These are phyloP conservation scores for Zygotorulaspora chibaensis DNA, from an alignment of 805 yeast genomes.

Conservation along the genomic window DNA sequence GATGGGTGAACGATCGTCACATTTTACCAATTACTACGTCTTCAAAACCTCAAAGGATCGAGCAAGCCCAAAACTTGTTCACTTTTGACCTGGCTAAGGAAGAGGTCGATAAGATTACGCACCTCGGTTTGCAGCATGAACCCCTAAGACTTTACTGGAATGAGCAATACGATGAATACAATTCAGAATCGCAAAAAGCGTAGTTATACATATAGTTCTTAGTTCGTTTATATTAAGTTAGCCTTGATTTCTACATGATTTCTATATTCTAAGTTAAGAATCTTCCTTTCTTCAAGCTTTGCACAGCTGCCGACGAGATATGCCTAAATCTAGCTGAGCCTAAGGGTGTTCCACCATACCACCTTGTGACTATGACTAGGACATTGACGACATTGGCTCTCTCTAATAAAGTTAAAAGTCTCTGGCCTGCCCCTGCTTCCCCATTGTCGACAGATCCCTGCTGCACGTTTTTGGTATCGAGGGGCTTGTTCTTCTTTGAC, in stretches of 20 bases:
- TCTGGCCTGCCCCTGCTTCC: conserved; percentile 68
- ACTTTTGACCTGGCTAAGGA: conserved; percentile 48
- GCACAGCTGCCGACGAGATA: conserved; percentile 53
- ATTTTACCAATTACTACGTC: conserved; percentile 75
- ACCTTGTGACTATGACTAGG: conserved; percentile 65
- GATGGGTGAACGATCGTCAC: conserved; percentile 66
- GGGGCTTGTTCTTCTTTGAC: conserved; percentile 4
- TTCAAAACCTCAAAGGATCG: conserved; percentile 51
- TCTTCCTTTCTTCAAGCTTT: conserved; percentile 43
- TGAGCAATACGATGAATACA: conserved; percentile 22
- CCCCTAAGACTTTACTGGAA: conserved; percentile 37
- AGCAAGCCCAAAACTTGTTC: conserved; percentile 52
- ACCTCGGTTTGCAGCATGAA: conserved; percentile 38
- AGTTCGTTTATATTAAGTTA: not conserved
- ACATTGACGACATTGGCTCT: conserved; percentile 48
- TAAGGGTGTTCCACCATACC: conserved; percentile 78
- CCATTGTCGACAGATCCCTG: conserved; percentile 71
- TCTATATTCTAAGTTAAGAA: conserved; percentile 58
- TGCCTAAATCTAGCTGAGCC: conserved; percentile 70
- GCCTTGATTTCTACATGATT: not conserved
- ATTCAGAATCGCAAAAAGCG: conserved; percentile 21
- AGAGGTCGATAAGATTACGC: conserved; percentile 45
- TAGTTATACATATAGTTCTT: not conserved
- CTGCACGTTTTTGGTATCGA: conserved; percentile 22
- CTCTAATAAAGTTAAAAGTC: conserved; percentile 52